Conservation (phyloP, 2,329 filamentous ascomycete genomes). For the Phyllosticta citriasiana region DNA sequence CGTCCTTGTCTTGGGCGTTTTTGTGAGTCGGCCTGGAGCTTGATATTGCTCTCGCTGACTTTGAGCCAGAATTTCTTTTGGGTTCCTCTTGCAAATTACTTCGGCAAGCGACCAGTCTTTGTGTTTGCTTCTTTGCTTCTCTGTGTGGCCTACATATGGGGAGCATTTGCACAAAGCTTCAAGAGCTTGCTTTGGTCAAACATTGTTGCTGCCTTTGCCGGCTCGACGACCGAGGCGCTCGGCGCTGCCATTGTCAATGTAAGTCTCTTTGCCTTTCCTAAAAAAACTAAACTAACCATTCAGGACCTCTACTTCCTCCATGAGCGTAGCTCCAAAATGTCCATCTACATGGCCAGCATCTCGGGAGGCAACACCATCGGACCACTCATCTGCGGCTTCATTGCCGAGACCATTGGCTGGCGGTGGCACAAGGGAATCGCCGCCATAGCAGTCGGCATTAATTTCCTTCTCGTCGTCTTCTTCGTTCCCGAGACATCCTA, state of each 20-base stretch:
- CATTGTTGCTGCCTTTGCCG: conserved; percentile 37
- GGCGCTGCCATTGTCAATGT: conserved; percentile 31
- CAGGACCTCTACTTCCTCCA: conserved; percentile 22
- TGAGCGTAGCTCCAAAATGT: conserved; percentile 27
- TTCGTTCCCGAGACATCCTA: conserved; percentile 31
- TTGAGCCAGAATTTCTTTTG: conserved; percentile 38
- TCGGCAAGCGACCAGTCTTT: conserved; percentile 40
- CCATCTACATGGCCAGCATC: conserved; percentile 32
- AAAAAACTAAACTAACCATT: conserved; percentile 10
- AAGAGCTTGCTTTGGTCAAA: conserved; percentile 36
- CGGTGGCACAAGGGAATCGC: conserved; percentile 33
- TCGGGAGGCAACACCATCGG: conserved; percentile 32
- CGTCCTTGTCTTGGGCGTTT: conserved; percentile 40
- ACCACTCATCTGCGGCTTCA: conserved; percentile 30
- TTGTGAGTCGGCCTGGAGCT: conserved; percentile 13
- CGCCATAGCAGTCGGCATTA: conserved; percentile 21
- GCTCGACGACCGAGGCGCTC: conserved; percentile 36
- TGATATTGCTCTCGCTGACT: not conserved
- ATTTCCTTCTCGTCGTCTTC: conserved; percentile 27
- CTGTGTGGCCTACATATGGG: conserved; percentile 37
- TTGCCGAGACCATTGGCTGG: conserved; percentile 31
- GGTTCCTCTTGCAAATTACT: conserved; percentile 39
- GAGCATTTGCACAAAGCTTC: conserved; percentile 33
- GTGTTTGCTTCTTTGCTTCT: conserved; percentile 36
- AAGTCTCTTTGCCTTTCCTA: not conserved